These are phyloP conservation scores for Bretschneidera sinensis DNA, from an alignment of 345 rosid species.

Conservation along the genomic window DNA sequence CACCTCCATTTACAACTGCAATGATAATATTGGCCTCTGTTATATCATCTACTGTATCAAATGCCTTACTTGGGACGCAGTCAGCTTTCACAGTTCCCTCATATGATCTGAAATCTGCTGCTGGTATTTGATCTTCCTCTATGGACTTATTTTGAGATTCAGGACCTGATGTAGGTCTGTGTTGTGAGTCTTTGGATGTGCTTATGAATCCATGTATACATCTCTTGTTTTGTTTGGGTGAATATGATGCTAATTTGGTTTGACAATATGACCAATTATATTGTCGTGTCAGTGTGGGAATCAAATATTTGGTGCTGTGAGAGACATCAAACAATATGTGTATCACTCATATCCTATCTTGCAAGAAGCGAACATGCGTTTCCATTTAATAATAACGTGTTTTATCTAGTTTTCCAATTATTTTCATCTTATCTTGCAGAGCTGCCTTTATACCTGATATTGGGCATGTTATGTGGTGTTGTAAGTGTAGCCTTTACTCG, in stretches of 20 bases:
- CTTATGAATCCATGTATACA: background rate
- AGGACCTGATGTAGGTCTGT: background rate
- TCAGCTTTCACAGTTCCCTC: slow-evolving; percentile 91
- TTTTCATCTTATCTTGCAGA: slow-evolving; percentile 44
- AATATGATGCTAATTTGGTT: no score
- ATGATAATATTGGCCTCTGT: slow-evolving; percentile 97
- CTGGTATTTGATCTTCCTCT: slow-evolving; percentile 45
- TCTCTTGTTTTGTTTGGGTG: background rate
- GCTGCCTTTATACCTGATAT: slow-evolving; percentile 86
- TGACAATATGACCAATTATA: no score
- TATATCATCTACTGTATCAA: slow-evolving; percentile 92
- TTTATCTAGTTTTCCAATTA: slow-evolving; percentile 7
- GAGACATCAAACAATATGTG: no score
- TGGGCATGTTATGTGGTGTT: slow-evolving; percentile 96
- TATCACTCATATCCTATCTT: no score
- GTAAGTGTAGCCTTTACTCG: slow-evolving; percentile 87
- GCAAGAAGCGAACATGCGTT: no score
- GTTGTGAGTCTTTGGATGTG: background rate
- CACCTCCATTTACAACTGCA: slow-evolving; percentile 97
- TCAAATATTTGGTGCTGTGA: background rate
- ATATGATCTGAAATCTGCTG: slow-evolving; percentile 96
- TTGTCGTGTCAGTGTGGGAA: background rate
- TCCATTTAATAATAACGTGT: background rate
- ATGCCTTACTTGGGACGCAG: slow-evolving; percentile 79
- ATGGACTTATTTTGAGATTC: background rate